phyloP scores from a whole-genome alignment of 495 filamentous ascomycete genomes.

The Wilcoxina mikolae region DNA sequence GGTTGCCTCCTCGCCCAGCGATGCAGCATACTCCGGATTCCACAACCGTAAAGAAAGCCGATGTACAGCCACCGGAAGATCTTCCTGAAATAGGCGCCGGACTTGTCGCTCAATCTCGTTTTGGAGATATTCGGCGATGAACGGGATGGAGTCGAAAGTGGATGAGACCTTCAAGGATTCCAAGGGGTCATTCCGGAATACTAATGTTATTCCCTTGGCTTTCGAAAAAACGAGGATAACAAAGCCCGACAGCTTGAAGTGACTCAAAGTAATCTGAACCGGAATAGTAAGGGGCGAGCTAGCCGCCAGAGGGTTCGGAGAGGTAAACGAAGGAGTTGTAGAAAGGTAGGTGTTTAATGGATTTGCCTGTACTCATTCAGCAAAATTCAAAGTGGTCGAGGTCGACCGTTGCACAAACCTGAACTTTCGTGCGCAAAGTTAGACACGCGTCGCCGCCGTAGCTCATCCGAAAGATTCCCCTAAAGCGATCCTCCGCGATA shows the following conservation, averaged over 20 bases:
- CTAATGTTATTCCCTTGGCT: constrained; percentile 88
- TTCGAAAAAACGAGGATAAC: constrained; percentile 94
- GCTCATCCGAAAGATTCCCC: constrained; percentile 98
- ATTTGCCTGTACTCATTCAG: constrained; percentile 49
- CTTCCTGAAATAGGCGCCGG: constrained; percentile 87
- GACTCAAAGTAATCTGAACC: constrained; percentile 85
- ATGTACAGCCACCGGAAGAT: constrained; percentile 90
- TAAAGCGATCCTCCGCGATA: constrained; percentile 88
- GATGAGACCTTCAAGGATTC: constrained; percentile 97
- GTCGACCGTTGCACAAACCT: constrained; percentile 37
- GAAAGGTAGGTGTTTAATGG: constrained; percentile 89
- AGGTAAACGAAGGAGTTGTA: constrained; percentile 80
- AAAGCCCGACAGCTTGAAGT: constrained; percentile 93
- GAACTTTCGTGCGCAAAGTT: constrained; percentile 85
- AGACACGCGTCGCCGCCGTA: constrained; percentile 90
- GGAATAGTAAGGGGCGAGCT: constrained; percentile 89
- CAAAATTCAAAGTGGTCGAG: not conserved
- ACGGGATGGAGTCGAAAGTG: constrained; percentile 96
- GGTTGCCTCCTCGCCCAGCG: constrained; percentile 16
- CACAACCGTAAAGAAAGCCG: constrained; percentile 76
- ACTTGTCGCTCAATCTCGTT: constrained; percentile 93
- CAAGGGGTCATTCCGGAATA: constrained; percentile 94
- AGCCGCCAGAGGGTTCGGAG: constrained; percentile 83
- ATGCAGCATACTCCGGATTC: constrained; percentile 66
- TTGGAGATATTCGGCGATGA: constrained; percentile 92